Evolutionary conservation across 495 filamentous ascomycete genomes (phyloP).

Genomic region (Choiromyces venosus): DNA sequence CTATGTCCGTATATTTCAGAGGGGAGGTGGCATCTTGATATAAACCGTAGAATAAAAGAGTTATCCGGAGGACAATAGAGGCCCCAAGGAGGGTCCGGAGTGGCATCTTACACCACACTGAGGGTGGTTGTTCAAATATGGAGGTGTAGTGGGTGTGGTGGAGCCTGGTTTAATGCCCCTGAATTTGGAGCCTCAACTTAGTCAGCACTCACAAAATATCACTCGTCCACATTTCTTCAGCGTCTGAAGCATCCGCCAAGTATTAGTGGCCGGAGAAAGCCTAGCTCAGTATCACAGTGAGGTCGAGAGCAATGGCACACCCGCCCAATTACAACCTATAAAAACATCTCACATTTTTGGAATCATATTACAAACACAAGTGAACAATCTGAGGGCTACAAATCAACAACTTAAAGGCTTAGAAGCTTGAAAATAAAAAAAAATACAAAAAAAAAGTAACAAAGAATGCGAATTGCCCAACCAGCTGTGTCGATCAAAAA

Average conservation of each 20-base stretch:
- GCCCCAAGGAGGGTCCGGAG: conserved; percentile 58
- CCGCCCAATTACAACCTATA: neutral
- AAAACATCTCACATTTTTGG: neutral
- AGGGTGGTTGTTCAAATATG: neutral
- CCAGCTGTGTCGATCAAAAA: neutral
- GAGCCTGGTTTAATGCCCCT: neutral
- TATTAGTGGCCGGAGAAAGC: neutral
- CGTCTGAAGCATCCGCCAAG: neutral
- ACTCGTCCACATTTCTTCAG: neutral
- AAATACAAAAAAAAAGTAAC: neutral
- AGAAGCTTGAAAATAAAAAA: neutral
- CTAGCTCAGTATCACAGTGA: neutral
- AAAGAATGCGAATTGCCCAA: neutral
- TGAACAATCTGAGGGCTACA: neutral
- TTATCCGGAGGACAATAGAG: conserved; percentile 61
- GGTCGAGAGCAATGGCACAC: neutral
- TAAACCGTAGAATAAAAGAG: conserved; percentile 76
- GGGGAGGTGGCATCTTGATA: conserved; percentile 86
- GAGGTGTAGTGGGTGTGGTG: neutral
- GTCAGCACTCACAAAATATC: neutral
- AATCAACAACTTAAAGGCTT: neutral
- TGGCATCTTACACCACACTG: neutral
- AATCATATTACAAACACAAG: neutral
- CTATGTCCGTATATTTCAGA: conserved; percentile 96
- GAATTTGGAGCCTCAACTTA: neutral